Evolutionary conservation across 805 yeast genomes (phyloP).

Genomic region (Pichia ethanolica): DNA sequence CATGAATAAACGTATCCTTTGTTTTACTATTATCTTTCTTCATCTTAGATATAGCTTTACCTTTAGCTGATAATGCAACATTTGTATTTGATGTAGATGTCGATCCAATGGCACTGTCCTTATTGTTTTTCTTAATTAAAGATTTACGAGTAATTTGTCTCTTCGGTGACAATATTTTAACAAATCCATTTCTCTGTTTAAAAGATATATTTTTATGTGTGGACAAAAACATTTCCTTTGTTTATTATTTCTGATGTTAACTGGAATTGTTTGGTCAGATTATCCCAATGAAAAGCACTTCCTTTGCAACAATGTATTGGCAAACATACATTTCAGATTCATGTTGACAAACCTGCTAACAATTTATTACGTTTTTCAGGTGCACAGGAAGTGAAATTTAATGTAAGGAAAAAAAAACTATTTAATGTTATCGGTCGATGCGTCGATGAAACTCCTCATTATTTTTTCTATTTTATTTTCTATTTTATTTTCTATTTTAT

Average conservation of each 20-base stretch:
- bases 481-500: background rate
- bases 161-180: background rate
- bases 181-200: background rate
- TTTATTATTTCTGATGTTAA: too few species aligned
- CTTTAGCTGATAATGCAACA: conserved; percentile 3
- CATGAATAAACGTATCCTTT: conserved; percentile 24
- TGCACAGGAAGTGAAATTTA: too few species aligned
- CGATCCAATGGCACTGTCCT: conserved; percentile 1
- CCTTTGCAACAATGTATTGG: too few species aligned
- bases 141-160: conserved; percentile 12
- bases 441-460: background rate
- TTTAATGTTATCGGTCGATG: background rate
- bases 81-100: background rate
- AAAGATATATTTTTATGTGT: background rate
- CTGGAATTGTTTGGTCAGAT: too few species aligned
- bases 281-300: too few species aligned
- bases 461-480: too few species aligned
- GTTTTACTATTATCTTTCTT: conserved; percentile 9
- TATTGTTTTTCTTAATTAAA: conserved; percentile 1
- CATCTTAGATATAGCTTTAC: conserved; percentile 9
- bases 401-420: too few species aligned
- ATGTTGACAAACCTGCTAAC: background rate
- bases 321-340: background rate
- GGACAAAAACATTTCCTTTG: too few species aligned
- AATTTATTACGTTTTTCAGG: too few species aligned